These are phyloP conservation scores for Crataegus laevigata DNA, from an alignment of 306 rosid genomes.

Conservation along the genomic window DNA sequence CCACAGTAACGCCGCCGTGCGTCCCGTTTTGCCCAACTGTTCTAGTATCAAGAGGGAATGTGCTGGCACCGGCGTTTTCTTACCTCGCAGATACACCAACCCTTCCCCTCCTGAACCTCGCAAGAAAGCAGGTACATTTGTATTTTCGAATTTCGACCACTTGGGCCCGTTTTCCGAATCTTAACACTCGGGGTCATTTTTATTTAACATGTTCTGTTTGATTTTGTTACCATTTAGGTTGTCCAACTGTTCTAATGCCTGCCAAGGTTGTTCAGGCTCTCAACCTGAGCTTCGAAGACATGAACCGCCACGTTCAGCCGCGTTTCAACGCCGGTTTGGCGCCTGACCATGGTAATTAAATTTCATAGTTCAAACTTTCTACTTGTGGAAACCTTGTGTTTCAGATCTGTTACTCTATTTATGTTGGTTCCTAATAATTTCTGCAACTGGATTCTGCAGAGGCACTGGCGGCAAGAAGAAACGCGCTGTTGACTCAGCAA, in stretches of 20 bases:
- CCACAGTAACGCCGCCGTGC: constrained; percentile 8
- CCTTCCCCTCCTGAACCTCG: constrained; percentile 35
- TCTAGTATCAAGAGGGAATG: constrained; percentile 37
- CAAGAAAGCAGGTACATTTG: constrained; percentile 38
- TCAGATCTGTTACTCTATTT: neutral
- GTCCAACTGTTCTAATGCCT: constrained; percentile 37
- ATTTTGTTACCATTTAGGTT: constrained; percentile 20
- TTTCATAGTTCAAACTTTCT: neutral
- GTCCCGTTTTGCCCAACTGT: constrained; percentile 23
- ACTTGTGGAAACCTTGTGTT: neutral
- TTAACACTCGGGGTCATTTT: neutral
- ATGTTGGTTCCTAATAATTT: neutral
- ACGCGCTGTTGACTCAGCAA: constrained; percentile 38
- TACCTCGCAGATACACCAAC: constrained; percentile 59
- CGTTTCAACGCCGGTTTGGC: constrained; percentile 25
- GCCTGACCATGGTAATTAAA: constrained; percentile 32
- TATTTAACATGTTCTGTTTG: neutral
- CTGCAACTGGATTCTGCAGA: constrained; percentile 22
- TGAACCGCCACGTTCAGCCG: constrained; percentile 12
- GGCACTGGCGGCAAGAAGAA: constrained; percentile 39
- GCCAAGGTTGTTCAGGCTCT: constrained; percentile 45
- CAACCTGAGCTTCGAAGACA: constrained; percentile 35
- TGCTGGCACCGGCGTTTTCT: constrained; percentile 80
- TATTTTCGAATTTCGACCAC: neutral
- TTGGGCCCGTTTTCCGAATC: neutral